Percentiles rank a stretch among this genome's conserved stretches.
These are phyloP conservation scores for Citrullus colocynthis DNA, from an alignment of 306 rosid genomes.

Conservation along the genomic window DNA sequence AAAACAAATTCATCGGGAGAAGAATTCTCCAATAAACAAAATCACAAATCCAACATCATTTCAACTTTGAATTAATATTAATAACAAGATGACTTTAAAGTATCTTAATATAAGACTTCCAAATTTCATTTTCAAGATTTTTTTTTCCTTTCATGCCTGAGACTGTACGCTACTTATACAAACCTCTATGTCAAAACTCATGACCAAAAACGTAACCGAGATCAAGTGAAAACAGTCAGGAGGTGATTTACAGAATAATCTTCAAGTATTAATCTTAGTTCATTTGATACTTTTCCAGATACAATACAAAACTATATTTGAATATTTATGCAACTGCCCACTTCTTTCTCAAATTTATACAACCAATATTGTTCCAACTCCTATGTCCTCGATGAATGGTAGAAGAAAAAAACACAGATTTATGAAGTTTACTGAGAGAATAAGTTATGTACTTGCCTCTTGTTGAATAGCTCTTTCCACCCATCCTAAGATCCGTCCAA, in stretches of 20 bases:
- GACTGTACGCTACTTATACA: background rate
- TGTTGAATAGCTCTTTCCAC: conserved; percentile 82
- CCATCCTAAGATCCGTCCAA: conserved; percentile 87
- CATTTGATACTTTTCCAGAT: background rate
- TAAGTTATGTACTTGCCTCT: conserved; percentile 43
- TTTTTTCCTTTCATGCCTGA: background rate
- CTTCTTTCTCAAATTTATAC: background rate
- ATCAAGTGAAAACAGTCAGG: background rate
- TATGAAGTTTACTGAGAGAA: conserved; percentile 3
- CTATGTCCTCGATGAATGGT: background rate
- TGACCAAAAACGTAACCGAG: background rate
- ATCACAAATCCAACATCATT: background rate
- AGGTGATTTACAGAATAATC: background rate
- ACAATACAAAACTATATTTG: background rate
- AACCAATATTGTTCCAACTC: background rate
- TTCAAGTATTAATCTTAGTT: background rate
- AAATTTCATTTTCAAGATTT: background rate
- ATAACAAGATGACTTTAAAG: background rate
- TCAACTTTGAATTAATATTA: background rate
- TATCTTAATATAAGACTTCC: background rate
- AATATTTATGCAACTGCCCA: background rate
- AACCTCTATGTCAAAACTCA: background rate
- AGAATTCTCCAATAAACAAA: too few relatives aligned
- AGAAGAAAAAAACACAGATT: background rate
- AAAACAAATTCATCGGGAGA: background rate